Percentiles rank a stretch among this genome's conserved stretches.
Conservation (phyloP, 129 eudicot genomes). For the Centella asiatica region DNA sequence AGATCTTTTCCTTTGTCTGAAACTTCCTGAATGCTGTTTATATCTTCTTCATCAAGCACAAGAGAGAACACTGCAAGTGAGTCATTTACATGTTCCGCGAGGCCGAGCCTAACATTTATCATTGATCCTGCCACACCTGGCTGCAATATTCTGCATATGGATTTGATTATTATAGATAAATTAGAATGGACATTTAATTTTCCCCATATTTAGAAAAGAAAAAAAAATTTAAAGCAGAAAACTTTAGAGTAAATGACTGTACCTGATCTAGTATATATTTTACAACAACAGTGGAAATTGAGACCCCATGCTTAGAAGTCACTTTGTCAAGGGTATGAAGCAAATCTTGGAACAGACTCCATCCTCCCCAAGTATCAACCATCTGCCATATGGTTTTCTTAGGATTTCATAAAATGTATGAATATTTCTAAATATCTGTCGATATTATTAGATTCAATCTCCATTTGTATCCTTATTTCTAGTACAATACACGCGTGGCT, state of each 20-base stretch:
- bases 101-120: conserved; percentile 91
- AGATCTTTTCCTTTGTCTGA: conserved; percentile 77
- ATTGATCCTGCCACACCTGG: conserved; percentile 88
- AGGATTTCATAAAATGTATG: not conserved
- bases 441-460: too few species aligned
- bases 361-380: conserved; percentile 99
- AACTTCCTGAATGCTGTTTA: conserved; percentile 49
- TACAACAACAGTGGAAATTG: conserved; percentile 91
- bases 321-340: conserved; percentile 68
- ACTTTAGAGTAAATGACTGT: not conserved
- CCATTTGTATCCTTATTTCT: too few species aligned
- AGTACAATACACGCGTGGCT: too few species aligned
- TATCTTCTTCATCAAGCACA: conserved; percentile 76
- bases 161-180: not conserved
- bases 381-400: conserved; percentile 66
- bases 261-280: conserved; percentile 78
- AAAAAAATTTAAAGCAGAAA: not conserved
- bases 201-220: not conserved
- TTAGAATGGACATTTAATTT: not conserved
- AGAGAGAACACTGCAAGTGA: conserved; percentile 65
- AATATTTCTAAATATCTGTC: too few species aligned
- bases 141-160: conserved; percentile 35
- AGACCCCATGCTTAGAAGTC: conserved; percentile 75
- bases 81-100: conserved; percentile 79
- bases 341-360: conserved; percentile 78